Percentiles rank a stretch among this genome's conserved stretches.
Conservation (phyloP, 2,329 filamentous ascomycete species). For the Aspergillus niger region DNA sequence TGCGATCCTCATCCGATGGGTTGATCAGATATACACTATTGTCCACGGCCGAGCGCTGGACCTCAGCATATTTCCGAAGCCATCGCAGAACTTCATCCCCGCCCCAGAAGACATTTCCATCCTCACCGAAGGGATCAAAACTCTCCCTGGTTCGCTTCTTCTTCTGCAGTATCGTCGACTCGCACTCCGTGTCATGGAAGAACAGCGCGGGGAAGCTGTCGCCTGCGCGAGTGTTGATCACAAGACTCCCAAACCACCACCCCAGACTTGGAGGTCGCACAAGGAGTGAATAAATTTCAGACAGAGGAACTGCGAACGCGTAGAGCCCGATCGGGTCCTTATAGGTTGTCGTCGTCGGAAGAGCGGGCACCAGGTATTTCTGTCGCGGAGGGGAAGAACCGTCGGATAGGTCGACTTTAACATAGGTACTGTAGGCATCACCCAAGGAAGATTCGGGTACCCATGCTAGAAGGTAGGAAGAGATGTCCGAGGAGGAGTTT, state of each 20-base stretch:
- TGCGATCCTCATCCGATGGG: slow-evolving; percentile 78
- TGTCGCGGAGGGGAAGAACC: slow-evolving; percentile 78
- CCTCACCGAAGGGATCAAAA: slow-evolving; percentile 87
- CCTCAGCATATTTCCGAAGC: slow-evolving; percentile 78
- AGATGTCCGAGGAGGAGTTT: slow-evolving; percentile 46
- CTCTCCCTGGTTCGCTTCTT: slow-evolving; percentile 79
- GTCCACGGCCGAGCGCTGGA: slow-evolving; percentile 83
- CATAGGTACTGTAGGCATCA: slow-evolving; percentile 83
- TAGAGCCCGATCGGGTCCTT: slow-evolving; percentile 73
- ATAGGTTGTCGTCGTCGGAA: slow-evolving; percentile 80
- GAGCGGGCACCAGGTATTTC: slow-evolving; percentile 86
- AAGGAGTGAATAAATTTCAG: slow-evolving; percentile 85
- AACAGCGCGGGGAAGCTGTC: slow-evolving; percentile 95
- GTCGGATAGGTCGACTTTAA: slow-evolving; percentile 90
- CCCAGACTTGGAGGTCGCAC: slow-evolving; percentile 89
- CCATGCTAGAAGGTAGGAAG: slow-evolving; percentile 87
- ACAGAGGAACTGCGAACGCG: slow-evolving; percentile 87
- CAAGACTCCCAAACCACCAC: slow-evolving; percentile 97
- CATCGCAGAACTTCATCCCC: slow-evolving; percentile 93
- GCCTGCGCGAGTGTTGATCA: slow-evolving; percentile 87
- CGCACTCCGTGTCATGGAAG: slow-evolving; percentile 96
- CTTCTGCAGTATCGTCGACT: slow-evolving; percentile 91
- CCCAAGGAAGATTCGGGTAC: slow-evolving; percentile 86
- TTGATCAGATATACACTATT: slow-evolving; percentile 90
- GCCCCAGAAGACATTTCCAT: slow-evolving; percentile 87